Evolutionary conservation across 306 rosid species (phyloP).

Genomic region (Citrullus amarus): DNA sequence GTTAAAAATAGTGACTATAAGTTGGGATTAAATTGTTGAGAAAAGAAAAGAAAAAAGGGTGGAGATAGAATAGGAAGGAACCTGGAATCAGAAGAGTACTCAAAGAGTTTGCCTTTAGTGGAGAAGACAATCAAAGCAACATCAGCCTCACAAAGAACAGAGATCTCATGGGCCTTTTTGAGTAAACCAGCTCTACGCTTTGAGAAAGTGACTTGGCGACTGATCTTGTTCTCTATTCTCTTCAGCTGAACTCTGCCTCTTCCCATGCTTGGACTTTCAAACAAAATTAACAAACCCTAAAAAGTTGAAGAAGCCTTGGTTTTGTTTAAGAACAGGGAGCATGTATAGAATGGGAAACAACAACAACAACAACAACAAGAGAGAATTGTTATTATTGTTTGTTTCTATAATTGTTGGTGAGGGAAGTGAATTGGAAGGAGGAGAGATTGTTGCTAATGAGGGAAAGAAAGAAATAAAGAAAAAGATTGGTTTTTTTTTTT

Average conservation of each 20-base stretch:
- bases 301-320: not conserved
- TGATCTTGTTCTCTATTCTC: conserved; percentile 81
- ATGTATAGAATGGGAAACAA: not conserved
- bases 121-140: conserved; percentile 69
- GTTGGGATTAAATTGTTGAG: too few species aligned
- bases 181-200: conserved; percentile 50
- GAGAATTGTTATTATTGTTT: conserved; percentile 11
- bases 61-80: not conserved
- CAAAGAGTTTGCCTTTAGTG: conserved; percentile 52
- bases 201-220: conserved; percentile 73
- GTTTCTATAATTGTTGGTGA: conserved; percentile 37
- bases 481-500: too few species aligned
- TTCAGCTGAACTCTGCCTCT: conserved; percentile 72
- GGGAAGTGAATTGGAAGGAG: conserved; percentile 10
- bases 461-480: not conserved
- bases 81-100: conserved; percentile 58
- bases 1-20: not conserved
- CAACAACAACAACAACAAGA: not conserved
- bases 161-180: conserved; percentile 82
- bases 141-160: conserved; percentile 71
- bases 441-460: conserved; percentile 2
- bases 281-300: not conserved
- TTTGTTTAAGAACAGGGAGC: not conserved
- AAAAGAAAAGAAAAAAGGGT: too few species aligned
- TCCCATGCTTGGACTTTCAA: conserved; percentile 32